These are phyloP conservation scores for Polyporus tsugae DNA, from an alignment of 1,284 basidiomycete genomes.

Conservation along the genomic window DNA sequence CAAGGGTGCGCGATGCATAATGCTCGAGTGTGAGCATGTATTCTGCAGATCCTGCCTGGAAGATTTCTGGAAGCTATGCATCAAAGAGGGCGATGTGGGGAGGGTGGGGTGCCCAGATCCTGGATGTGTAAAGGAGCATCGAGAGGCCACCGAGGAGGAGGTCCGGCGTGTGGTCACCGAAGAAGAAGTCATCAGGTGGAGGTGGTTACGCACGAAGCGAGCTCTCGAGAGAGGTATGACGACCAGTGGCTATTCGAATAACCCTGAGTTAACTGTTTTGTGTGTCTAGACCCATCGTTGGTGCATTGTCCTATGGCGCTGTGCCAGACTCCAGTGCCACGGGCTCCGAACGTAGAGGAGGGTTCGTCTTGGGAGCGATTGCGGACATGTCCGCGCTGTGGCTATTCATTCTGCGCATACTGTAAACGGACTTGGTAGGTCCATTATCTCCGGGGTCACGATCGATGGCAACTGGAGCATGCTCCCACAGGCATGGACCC, in stretches of 20 bases:
- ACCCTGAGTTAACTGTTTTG: constrained; percentile 10
- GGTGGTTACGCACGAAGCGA: constrained; percentile 74
- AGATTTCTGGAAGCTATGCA: constrained; percentile 79
- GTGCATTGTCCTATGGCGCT: constrained; percentile 77
- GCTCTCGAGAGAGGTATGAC: constrained; percentile 68
- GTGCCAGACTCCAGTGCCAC: constrained; percentile 75
- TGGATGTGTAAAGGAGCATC: constrained; percentile 72
- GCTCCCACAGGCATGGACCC: constrained; percentile 71
- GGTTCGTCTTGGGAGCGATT: constrained; percentile 73
- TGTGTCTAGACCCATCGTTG: constrained; percentile 69
- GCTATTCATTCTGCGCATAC: constrained; percentile 76
- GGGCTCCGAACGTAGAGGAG: constrained; percentile 55
- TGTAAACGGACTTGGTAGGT: constrained; percentile 77
- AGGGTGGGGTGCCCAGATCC: constrained; percentile 79
- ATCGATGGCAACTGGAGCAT: constrained; percentile 22
- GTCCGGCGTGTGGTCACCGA: constrained; percentile 72
- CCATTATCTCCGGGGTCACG: constrained; percentile 2
- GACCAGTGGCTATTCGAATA: neutral
- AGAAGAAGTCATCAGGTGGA: constrained; percentile 71
- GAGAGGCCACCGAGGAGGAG: constrained; percentile 75
- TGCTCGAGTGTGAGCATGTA: constrained; percentile 72
- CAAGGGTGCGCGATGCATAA: constrained; percentile 75
- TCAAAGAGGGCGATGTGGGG: constrained; percentile 75
- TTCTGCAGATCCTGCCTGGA: constrained; percentile 77
- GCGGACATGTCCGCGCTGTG: constrained; percentile 71